Evolutionary conservation across 257 asterid species (phyloP), one percentile per base, ranked within the genome.

Genomic region (Gynochthodes officinalis): DNA sequence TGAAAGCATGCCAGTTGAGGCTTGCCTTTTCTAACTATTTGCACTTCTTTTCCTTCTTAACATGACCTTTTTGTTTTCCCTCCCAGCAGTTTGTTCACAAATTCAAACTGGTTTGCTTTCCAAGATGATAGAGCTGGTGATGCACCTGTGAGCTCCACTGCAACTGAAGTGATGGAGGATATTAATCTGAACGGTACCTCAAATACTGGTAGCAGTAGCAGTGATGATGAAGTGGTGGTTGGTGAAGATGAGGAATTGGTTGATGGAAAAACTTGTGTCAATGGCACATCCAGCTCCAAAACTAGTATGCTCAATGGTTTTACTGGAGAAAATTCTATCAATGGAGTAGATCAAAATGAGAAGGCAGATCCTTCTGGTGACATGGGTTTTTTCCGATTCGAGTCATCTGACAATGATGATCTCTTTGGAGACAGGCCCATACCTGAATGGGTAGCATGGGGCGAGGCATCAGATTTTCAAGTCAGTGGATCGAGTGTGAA

Each of bases 61-160:
- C 40, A 21, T 54, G 4, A 19, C 28, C 42, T 52, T 10, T 71
- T 74, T 55, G 79, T n/a, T 53, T 4, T 10, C 16, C 69, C 2
- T 49, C 50, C 81, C 85, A 70, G 86, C 91, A 92, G 96, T 67
- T 86, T 95, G 90, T 95, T 95, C 88, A 92, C 99, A 66, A 95
- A 95, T 81, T 92, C 98, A 84, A 92, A 95, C 86, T 95, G 99
- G 99, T 95, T 95, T 86, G 96, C 97, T 7, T 95, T 92, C 82
- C 96, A 92, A 90, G 98, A 92, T 33, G 98, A 89, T 61, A 79
- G 83, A 77, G 71, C 49, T 71, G 89, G 84, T 75, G 84, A 81
- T 75, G 79, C 79, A 54, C 75, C 89, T 32, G 79, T 77, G 73
- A 90, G 77, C 73, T 71, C 86, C 83, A 85, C 97, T 59, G 80